phyloP scores from a whole-genome alignment of 768 basidiomycete genomes.

The Trametes gibbosa region DNA sequence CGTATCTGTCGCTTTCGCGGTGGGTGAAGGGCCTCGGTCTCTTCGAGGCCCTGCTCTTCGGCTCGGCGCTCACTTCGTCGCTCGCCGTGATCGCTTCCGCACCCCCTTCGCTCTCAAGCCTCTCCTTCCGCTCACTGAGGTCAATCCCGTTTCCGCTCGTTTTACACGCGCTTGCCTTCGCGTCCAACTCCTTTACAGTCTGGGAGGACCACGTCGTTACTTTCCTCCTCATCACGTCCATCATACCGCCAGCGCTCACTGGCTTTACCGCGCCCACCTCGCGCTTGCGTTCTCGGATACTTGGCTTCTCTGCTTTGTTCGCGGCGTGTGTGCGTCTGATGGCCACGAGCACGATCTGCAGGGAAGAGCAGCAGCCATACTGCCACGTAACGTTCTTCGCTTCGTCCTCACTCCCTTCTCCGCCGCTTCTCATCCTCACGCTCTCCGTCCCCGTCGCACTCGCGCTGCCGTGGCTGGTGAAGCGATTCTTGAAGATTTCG shows the following conservation, averaged over 20 bases:
- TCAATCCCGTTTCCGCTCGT: conserved; percentile 47
- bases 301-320: conserved; percentile 67
- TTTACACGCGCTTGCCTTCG: conserved; percentile 74
- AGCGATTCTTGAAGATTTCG: conserved; percentile 58
- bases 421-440: conserved; percentile 57
- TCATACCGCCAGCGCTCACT: conserved; percentile 56
- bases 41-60: conserved; percentile 52
- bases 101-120: conserved; percentile 31
- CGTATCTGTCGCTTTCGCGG: conserved; percentile 30
- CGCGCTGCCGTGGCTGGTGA: conserved; percentile 54
- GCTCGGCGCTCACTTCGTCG: conserved; percentile 45
- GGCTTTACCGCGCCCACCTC: conserved; percentile 67
- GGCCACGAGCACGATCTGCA: conserved; percentile 79
- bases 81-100: conserved; percentile 43
- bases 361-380: conserved; percentile 91
- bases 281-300: conserved; percentile 70
- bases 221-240: conserved; percentile 67
- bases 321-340: conserved; percentile 72
- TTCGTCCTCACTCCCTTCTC: conserved; percentile 63
- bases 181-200: conserved; percentile 95
- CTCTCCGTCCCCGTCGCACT: conserved; percentile 57
- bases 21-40: conserved; percentile 37
- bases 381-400: conserved; percentile 90
- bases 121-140: conserved; percentile 7
- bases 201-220: conserved; percentile 90